A percentile compares a stretch with the other conserved stretches of the same genome.
phyloP scores from a whole-genome alignment of 768 basidiomycete genomes.

The Pseudohyphozyma bogoriensis region DNA sequence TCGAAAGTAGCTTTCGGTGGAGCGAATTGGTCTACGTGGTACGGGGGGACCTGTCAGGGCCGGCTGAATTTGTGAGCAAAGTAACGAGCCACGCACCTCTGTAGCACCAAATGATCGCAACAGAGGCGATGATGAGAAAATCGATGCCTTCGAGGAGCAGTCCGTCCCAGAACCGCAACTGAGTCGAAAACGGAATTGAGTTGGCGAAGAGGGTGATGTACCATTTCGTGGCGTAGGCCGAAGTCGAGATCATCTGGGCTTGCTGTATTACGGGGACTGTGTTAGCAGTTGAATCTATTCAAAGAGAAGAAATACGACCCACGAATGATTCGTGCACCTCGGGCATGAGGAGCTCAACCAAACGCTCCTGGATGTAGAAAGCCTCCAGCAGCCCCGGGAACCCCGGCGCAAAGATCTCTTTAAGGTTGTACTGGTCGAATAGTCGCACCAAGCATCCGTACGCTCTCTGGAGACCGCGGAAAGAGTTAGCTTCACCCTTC shows the following conservation, averaged over 20 bases:
- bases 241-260: slow-evolving; percentile 81
- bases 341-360: slow-evolving; percentile 80
- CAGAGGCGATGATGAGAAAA: slow-evolving; percentile 68
- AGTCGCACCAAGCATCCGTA: slow-evolving; percentile 77
- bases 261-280: too few species aligned
- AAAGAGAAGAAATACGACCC: slow-evolving; percentile 21
- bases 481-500: neutral
- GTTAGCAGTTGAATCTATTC: neutral
- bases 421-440: slow-evolving; percentile 79
- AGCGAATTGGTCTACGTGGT: slow-evolving; percentile 70
- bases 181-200: slow-evolving; percentile 88
- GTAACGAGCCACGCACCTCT: slow-evolving; percentile 50
- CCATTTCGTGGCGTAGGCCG: slow-evolving; percentile 97
- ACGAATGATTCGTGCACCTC: slow-evolving; percentile 73
- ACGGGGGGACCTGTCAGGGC: too few species aligned
- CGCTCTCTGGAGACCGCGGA: slow-evolving; percentile 46
- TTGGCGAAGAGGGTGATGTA: slow-evolving; percentile 97
- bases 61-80: neutral
- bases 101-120: slow-evolving; percentile 86
- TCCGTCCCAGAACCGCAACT: slow-evolving; percentile 88
- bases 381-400: slow-evolving; percentile 91
- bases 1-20: slow-evolving; percentile 72
- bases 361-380: slow-evolving; percentile 90
- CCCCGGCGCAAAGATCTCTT: slow-evolving; percentile 79
- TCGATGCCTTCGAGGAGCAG: slow-evolving; percentile 85